Conservation (phyloP, 257 asterid genomes). For the Solanum acaule region DNA sequence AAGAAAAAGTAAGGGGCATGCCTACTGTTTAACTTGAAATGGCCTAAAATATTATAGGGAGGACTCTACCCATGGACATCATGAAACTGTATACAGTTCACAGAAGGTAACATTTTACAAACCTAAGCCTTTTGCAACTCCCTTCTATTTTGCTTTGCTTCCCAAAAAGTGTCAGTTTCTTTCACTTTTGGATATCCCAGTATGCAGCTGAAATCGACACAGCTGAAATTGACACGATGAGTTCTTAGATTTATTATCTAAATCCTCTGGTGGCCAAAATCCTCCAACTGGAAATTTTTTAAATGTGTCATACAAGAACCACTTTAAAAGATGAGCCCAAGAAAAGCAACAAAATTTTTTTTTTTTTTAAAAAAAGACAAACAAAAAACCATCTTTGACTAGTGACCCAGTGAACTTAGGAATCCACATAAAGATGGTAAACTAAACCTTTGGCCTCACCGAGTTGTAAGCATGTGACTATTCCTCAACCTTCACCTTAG, state of each 20-base stretch:
- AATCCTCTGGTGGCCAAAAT: neutral
- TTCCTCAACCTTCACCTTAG: neutral
- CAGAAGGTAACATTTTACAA: neutral
- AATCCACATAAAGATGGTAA: neutral
- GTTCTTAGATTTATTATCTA: neutral
- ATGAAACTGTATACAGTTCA: neutral
- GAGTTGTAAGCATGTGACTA: neutral
- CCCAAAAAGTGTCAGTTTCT: neutral
- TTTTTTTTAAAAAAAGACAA: too few species aligned
- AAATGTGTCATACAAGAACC: neutral
- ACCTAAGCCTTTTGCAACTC: neutral
- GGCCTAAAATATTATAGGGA: neutral
- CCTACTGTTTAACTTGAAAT: neutral
- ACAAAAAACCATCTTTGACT: neutral
- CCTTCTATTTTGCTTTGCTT: neutral
- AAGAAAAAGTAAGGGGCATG: neutral
- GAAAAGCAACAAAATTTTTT: neutral
- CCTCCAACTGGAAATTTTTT: neutral
- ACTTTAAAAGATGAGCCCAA: neutral
- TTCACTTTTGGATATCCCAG: neutral
- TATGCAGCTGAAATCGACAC: neutral
- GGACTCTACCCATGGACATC: neutral
- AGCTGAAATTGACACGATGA: neutral
- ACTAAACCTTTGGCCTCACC: neutral
- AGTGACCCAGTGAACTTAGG: neutral